These are phyloP conservation scores for Psilocybe cubensis DNA, from an alignment of 768 basidiomycete genomes.

Conservation along the genomic window DNA sequence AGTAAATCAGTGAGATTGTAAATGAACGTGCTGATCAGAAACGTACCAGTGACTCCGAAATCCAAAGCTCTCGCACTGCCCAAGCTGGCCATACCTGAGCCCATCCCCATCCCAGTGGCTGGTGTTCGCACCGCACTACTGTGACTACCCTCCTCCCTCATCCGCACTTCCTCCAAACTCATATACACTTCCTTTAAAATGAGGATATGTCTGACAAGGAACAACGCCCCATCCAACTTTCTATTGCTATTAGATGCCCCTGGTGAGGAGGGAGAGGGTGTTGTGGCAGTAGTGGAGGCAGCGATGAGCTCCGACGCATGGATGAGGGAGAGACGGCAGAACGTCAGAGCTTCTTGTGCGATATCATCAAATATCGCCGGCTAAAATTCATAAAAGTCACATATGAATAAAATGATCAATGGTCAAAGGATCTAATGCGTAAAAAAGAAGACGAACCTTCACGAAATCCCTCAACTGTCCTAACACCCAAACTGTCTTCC, in stretches of 20 bases:
- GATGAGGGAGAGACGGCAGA: conserved; percentile 83
- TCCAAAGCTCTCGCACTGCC: conserved; percentile 14
- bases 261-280: too few relatives aligned
- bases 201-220: conserved; percentile 88
- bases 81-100: too few relatives aligned
- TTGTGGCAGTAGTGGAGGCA: too few relatives aligned
- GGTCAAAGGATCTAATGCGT: neutral
- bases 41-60: too few relatives aligned
- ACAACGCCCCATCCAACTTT: conserved; percentile 76
- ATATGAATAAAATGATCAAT: neutral
- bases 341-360: conserved; percentile 86
- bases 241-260: neutral
- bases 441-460: conserved; percentile 56
- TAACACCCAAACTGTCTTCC: conserved; percentile 90
- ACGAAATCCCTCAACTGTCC: conserved; percentile 90
- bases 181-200: conserved; percentile 90
- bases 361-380: conserved; percentile 97
- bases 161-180: conserved; percentile 58
- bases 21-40: too few relatives aligned
- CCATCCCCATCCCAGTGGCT: conserved; percentile 1
- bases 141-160: conserved; percentile 34
- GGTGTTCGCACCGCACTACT: neutral
- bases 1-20: too few relatives aligned
- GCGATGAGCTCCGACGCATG: conserved; percentile 71
- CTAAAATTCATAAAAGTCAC: conserved; percentile 41